Conservation (phyloP, 768 basidiomycete species). For the Boletus vinaceobasis region DNA sequence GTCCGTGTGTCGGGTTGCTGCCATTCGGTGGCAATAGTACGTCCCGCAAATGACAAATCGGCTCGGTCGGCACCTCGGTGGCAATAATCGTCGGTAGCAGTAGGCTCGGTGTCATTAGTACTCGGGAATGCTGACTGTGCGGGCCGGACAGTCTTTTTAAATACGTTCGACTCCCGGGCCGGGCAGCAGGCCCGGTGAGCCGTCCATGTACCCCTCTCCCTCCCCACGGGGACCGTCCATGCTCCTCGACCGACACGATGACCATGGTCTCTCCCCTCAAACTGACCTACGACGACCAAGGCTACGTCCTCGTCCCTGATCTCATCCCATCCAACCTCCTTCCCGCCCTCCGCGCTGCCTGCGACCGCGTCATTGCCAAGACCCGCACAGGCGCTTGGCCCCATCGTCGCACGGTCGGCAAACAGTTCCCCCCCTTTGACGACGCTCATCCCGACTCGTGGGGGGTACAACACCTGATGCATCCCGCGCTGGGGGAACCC, state of each 20-base stretch:
- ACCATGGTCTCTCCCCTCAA: slow-evolving; percentile 33
- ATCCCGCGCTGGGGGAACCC: slow-evolving; percentile 61
- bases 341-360: slow-evolving; percentile 45
- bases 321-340: slow-evolving; percentile 46
- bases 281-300: slow-evolving; percentile 54
- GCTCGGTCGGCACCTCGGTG: too few species aligned
- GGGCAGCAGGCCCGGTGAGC: too few species aligned
- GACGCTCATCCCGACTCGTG: slow-evolving; percentile 61
- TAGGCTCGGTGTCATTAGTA: too few species aligned
- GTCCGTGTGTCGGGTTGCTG: too few species aligned
- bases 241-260: not conserved
- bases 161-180: too few species aligned
- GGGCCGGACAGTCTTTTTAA: too few species aligned
- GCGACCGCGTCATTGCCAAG: slow-evolving; percentile 44
- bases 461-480: slow-evolving; percentile 84
- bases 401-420: slow-evolving; percentile 67
- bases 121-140: too few species aligned
- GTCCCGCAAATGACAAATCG: too few species aligned
- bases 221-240: too few species aligned
- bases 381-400: slow-evolving; percentile 64
- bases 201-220: too few species aligned
- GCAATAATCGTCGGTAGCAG: too few species aligned
- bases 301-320: slow-evolving; percentile 60
- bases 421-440: slow-evolving; percentile 74
- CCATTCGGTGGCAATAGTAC: too few species aligned